Evolutionary conservation across 352 stramenopile genomes (phyloP), one percentile per base, ranked within the genome.

Genomic region (Globisporangium polare): DNA sequence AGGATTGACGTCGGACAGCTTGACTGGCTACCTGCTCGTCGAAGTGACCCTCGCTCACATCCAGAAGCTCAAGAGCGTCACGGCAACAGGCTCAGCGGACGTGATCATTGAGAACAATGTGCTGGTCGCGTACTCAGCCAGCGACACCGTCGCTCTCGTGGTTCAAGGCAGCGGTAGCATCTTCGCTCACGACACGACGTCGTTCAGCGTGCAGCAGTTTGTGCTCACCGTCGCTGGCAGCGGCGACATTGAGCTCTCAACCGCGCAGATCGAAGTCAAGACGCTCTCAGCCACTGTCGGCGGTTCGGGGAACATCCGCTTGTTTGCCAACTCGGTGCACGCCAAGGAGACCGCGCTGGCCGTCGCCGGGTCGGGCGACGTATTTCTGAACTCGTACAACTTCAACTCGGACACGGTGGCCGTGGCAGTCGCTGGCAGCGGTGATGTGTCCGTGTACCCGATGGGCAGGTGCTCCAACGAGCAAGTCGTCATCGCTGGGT

Each of bases 401-500:
- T 60, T 60, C 33, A 51, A 31, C 53, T 35, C 53, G 6, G n/a
- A 24, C 37, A 27, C 33, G 5, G 17, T 60, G 7, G 1, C 5
- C 17, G n/a, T 8, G 13, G 26, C 15, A 10, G 20, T 51, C 10
- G 53, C 53, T 50, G 53, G 53, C 22, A 60, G 37, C 8, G 58
- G 58, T 13, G 58, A 63, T 43, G 58, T 63, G n/a, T 58, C 46
- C 15, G 37, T 58, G 26, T 57, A 57, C 29, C 51, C 51, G 5
- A 15, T 26, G 8, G 51, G 51, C 3, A 57, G 27, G 15, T 57
- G 51, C 33, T 29, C 20, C 7, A 42, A 7, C 8, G 29, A 50
- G 26, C 15, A 63, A 35, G 46, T 58, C 22, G 24, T 18, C 12
- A 58, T 58, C 29, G 46, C 58, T 9, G 58, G 58, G 8, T 58